phyloP scores from a whole-genome alignment of 2,329 filamentous ascomycete species.

The Exophiala xenobiotica region DNA sequence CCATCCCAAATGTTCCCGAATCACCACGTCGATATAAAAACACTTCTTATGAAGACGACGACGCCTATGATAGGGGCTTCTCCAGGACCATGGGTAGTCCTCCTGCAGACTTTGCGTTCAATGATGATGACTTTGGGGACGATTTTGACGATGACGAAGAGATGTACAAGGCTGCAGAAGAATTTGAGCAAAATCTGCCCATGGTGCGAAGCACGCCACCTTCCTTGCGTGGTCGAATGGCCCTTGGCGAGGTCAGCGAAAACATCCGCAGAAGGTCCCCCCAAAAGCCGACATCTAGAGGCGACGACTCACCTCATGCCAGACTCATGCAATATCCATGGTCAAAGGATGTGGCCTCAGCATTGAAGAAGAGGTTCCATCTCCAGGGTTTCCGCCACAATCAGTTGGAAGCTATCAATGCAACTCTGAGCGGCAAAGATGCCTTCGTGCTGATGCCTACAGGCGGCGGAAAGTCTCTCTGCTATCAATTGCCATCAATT shows the following conservation, averaged over 20 bases:
- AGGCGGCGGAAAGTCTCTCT: constrained; percentile 92
- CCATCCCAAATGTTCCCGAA: background rate
- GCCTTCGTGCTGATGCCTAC: constrained; percentile 97
- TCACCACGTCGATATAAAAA: background rate
- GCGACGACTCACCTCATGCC: constrained; percentile 28
- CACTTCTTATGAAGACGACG: constrained; percentile 29
- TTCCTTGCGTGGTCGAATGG: constrained; percentile 5
- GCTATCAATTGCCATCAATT: constrained; percentile 90
- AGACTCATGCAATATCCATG: constrained; percentile 66
- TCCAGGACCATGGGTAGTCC: constrained; percentile 46
- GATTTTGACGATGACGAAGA: constrained; percentile 42
- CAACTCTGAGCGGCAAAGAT: constrained; percentile 81
- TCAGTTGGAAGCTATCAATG: constrained; percentile 93
- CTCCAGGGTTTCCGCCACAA: constrained; percentile 85
- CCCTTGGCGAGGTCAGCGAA: constrained; percentile 27
- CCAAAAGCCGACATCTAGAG: constrained; percentile 4
- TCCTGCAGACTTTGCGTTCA: constrained; percentile 21
- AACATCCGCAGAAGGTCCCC: constrained; percentile 35
- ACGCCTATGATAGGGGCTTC: constrained; percentile 22
- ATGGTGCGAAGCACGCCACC: background rate
- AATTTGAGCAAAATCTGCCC: constrained; percentile 35
- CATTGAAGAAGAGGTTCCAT: constrained; percentile 79
- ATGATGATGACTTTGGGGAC: constrained; percentile 43
- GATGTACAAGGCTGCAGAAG: constrained; percentile 45
- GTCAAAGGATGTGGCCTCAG: constrained; percentile 79